A percentile compares a stretch with the other conserved stretches of the same genome.
Evolutionary conservation across 2,329 filamentous ascomycete species (phyloP).

Genomic region (Microsporum audouinii): DNA sequence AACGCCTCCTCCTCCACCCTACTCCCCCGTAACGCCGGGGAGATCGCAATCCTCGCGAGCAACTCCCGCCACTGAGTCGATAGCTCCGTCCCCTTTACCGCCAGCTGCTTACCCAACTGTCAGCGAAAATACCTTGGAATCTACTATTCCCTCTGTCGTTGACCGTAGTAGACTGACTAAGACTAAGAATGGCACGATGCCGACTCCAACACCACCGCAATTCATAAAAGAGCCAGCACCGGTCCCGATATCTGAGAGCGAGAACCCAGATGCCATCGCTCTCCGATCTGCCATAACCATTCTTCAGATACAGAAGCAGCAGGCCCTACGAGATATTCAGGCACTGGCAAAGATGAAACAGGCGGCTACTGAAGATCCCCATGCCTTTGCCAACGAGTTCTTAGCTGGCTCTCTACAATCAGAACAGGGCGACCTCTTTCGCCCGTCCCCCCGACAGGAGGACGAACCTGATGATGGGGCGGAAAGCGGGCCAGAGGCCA

Average conservation of each 20-base stretch:
- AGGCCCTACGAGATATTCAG: constrained; percentile 63
- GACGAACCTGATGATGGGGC: constrained; percentile 27
- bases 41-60: constrained; percentile 19
- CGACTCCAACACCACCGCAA: not conserved
- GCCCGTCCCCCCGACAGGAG: constrained; percentile 25
- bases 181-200: not conserved
- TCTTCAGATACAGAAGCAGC: constrained; percentile 72
- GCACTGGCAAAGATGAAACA: constrained; percentile 58
- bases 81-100: not conserved
- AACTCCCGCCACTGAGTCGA: not conserved
- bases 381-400: constrained; percentile 60
- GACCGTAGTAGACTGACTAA: not conserved
- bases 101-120: not conserved
- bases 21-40: constrained; percentile 38
- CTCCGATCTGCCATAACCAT: constrained; percentile 75
- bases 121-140: not conserved
- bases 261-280: constrained; percentile 77
- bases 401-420: constrained; percentile 48
- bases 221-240: constrained; percentile 30
- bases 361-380: constrained; percentile 58
- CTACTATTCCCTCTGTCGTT: not conserved
- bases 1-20: constrained; percentile 35
- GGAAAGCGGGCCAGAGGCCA: constrained; percentile 13
- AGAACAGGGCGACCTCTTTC: constrained; percentile 25
- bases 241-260: constrained; percentile 36